Evolutionary conservation across 371 early-diverging fungal species (phyloP), one percentile per base, ranked within the genome.

Genomic region (Apophysomyces sp.): DNA sequence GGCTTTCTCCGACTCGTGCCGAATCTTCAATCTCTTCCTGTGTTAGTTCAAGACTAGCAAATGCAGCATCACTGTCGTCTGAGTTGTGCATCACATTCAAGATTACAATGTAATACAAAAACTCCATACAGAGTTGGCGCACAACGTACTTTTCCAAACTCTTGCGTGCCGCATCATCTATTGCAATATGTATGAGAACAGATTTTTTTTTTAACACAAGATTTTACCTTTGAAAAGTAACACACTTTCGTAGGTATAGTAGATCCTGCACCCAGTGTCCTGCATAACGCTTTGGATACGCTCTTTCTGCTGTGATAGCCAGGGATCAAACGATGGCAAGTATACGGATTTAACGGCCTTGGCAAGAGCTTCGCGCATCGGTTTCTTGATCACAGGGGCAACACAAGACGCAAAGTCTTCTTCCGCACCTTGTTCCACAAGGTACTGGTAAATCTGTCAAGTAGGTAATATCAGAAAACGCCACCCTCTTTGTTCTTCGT

Each of bases 111-210:
- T 60, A 44, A 24, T 57, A 71, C 39, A 71, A n/a, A 34, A 60
- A 60, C 2, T 71, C 66, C 16, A 63, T 31, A 12, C 71, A 63
- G 4, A 62, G 61, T 28, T 66, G 66, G 27, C 67, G 66, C 9
- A 66, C 58, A 41, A 71, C 30, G 36, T 66, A 63, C 57, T 71
- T 71, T 31, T 66, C 67, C 40, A 71, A 21, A 37, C 71, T 71
- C 37, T 63, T 71, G 2, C 52, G 49, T 15, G 61, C 57, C 13
- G 49, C 27, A 1, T 60, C 61, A 54, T 68, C 69, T 68, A 44
- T 41, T 41, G n/a, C 11, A 21, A 8, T 4, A 44, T 44, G 49
- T n/a, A 8, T n/a, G n/a, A n/a, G n/a, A n/a, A n/a, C n/a, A n/a
- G n/a, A n/a, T n/a, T n/a, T n/a, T n/a, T n/a, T n/a, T n/a, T n/a